Conservation (phyloP, 208 protist genomes). For the Phytomonas sp. region DNA sequence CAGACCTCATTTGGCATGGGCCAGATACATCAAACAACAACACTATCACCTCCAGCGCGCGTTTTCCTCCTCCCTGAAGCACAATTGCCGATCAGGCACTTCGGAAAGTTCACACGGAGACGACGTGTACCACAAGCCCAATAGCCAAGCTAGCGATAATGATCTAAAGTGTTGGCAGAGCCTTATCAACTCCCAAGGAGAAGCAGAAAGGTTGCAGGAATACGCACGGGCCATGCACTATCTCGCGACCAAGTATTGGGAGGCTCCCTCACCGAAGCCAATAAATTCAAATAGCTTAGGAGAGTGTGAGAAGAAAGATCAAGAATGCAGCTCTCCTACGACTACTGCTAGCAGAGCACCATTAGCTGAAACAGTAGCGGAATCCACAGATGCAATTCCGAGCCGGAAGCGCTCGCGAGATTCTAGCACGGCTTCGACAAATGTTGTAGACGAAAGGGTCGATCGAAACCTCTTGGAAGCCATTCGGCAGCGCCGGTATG, state of each 20-base stretch:
- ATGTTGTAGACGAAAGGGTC: background rate
- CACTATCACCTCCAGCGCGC: constrained; percentile 35
- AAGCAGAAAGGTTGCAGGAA: constrained; percentile 18
- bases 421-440: background rate
- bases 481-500: constrained; percentile 13
- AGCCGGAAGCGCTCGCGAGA: background rate
- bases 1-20: constrained; percentile 17
- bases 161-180: constrained; percentile 25
- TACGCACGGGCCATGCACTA: constrained; percentile 67
- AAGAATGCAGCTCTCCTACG: background rate
- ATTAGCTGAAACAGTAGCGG: background rate
- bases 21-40: constrained; percentile 40
- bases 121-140: background rate
- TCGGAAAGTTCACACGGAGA: background rate
- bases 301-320: background rate
- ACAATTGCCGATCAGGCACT: background rate
- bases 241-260: constrained; percentile 69
- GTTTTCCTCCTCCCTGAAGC: constrained; percentile 1
- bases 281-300: background rate
- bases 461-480: background rate
- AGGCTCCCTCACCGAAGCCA: constrained; percentile 1
- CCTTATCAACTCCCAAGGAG: constrained; percentile 19
- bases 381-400: background rate
- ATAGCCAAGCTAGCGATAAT: background rate
- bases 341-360: background rate